These are phyloP conservation scores for Eimeria zaria DNA, from an alignment of 169 alveolate genomes.

Conservation along the genomic window DNA sequence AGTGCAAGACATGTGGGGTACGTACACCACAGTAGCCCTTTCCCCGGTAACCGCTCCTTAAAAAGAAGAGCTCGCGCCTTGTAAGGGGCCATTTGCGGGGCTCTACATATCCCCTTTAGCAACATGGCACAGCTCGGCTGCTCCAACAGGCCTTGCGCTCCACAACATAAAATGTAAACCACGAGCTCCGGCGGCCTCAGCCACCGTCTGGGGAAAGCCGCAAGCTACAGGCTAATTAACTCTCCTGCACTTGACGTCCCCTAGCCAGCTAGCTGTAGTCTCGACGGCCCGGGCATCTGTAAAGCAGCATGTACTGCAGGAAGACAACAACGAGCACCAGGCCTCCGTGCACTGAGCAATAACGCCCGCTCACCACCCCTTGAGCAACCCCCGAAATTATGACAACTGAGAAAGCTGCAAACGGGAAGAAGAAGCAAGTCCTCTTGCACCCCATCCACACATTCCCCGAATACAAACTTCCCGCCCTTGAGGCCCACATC, in stretches of 20 bases:
- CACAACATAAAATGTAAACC: not conserved
- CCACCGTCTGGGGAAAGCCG: conserved; percentile 10
- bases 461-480: not conserved
- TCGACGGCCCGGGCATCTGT: not conserved
- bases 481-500: not conserved
- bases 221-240: not conserved
- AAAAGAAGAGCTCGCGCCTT: conserved; percentile 22
- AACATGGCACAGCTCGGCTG: conserved; percentile 25
- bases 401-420: not conserved
- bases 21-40: not conserved
- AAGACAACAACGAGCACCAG: not conserved
- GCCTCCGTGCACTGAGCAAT: conserved; percentile 17
- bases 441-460: not conserved
- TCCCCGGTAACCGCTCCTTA: not conserved
- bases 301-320: conserved; percentile 2
- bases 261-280: not conserved
- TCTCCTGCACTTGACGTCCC: not conserved
- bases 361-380: not conserved
- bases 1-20: not conserved
- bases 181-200: conserved; percentile 1
- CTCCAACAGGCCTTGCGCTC: conserved; percentile 12
- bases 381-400: not conserved
- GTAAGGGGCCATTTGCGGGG: conserved; percentile 9
- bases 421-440: not conserved
- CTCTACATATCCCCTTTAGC: not conserved